A percentile compares a stretch with the other conserved stretches of the same genome.
Evolutionary conservation across 768 basidiomycete species (phyloP).

Genomic region (Tricholoma matsutake): DNA sequence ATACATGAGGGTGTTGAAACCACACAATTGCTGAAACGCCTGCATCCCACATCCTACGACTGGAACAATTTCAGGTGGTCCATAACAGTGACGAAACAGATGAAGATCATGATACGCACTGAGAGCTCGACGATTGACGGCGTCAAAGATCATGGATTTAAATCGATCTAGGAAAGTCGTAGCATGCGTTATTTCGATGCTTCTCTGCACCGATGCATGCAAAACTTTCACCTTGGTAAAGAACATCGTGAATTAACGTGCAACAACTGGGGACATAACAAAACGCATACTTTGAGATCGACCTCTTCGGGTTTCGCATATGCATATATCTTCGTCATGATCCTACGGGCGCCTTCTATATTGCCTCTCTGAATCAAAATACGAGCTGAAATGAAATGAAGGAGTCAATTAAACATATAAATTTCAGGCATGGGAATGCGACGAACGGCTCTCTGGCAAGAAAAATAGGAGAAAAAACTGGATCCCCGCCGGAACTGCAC

Average conservation of each 20-base stretch:
- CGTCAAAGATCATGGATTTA: conserved; percentile 50
- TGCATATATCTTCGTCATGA: conserved; percentile 69
- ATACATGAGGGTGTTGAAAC: conserved; percentile 79
- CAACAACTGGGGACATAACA: neutral
- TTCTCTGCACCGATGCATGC: conserved; percentile 55
- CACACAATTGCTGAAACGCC: conserved; percentile 80
- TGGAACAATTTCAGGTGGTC: conserved; percentile 19
- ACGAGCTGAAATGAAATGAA: conserved; percentile 32
- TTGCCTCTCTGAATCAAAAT: conserved; percentile 61
- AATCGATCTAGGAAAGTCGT: conserved; percentile 60
- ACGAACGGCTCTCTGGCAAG: conserved; percentile 77
- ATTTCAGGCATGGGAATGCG: neutral
- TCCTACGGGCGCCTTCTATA: conserved; percentile 44
- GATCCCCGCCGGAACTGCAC: conserved; percentile 62
- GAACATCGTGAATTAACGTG: neutral
- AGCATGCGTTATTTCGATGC: conserved; percentile 56
- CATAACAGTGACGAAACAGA: neutral
- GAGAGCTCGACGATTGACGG: conserved; percentile 65
- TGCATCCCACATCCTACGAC: conserved; percentile 80
- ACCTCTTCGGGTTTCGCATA: conserved; percentile 61
- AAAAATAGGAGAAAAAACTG: conserved; percentile 61
- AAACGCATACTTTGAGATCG: conserved; percentile 52
- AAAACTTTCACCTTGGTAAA: conserved; percentile 52
- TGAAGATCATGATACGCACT: conserved; percentile 45
- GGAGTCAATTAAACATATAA: neutral